phyloP scores from a whole-genome alignment of 2,329 filamentous ascomycete genomes.

The Claviceps sp. region DNA sequence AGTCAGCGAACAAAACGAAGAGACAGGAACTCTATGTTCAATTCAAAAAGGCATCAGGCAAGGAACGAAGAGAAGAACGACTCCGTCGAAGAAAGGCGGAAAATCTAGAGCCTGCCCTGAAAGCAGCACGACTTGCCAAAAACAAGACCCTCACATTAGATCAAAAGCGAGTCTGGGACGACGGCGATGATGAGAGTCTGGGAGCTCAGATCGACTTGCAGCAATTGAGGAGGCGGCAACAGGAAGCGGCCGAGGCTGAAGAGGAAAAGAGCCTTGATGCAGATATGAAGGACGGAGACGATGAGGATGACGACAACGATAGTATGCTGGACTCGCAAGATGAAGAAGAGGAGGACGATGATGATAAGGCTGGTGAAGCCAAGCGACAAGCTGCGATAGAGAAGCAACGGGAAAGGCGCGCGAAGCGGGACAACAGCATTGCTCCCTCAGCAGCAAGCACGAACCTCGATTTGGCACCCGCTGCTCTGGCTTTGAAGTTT shows the following conservation, averaged over 20 bases:
- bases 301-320: constrained; percentile 49
- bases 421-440: constrained; percentile 33
- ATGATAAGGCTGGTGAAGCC: constrained; percentile 30
- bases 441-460: constrained; percentile 49
- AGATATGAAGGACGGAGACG: constrained; percentile 29
- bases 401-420: constrained; percentile 31
- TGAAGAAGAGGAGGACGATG: constrained; percentile 38
- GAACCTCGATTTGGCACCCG: constrained; percentile 49
- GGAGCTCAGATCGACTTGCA: constrained; percentile 44
- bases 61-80: constrained; percentile 60
- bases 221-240: constrained; percentile 41
- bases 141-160: constrained; percentile 77
- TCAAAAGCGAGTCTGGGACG: constrained; percentile 81
- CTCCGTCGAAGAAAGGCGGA: constrained; percentile 75
- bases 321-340: constrained; percentile 66
- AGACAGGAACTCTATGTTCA: constrained; percentile 67
- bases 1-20: constrained; percentile 62
- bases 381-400: constrained; percentile 26
- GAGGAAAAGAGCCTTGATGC: constrained; percentile 31
- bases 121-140: constrained; percentile 56
- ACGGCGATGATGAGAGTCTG: constrained; percentile 49
- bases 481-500: constrained; percentile 47
- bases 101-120: constrained; percentile 64
- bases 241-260: constrained; percentile 39
- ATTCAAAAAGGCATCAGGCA: constrained; percentile 64